Evolutionary conservation across 2,329 filamentous ascomycete genomes (phyloP), one percentile per base, ranked within the genome.

Genomic region (Fusarium sp.): DNA sequence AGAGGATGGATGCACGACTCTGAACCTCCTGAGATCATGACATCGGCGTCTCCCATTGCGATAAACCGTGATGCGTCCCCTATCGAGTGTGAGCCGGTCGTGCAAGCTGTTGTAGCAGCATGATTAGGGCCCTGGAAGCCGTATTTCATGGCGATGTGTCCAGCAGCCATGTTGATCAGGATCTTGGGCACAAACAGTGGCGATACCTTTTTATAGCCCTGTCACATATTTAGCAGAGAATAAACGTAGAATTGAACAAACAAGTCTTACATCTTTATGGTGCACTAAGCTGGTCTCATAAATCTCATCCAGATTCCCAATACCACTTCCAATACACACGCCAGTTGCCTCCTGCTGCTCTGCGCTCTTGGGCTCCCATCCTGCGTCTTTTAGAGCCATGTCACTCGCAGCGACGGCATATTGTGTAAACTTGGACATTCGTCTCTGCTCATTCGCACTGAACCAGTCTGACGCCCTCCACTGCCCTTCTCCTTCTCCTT

Each of bases 1-100:
- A 99, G 84, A 11, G 96, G 96, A 76, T 99, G 95, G 56, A 99
- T 95, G 77, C 96, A 99, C 0, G 95, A 94, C 79, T 99, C 96
- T 10, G 95, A 89, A 27, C 95, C 95, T 41, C 96, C 96, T n/a
- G 96, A 94, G 10, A 99, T 81, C 94, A 99, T 98, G 55, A 98
- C 91, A 77, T 97, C 87, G 45, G 95, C 95, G 76, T 98, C 95
- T 8, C 94, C 94, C 75, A 90, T 90, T n/a, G 91, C 88, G 65
- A 99, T 95, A 76, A 97, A 93, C 19, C 95, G 89, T n/a, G 92
- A 90, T 7, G 96, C 96, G 77, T 99, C 96, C 19, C 95, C 96
- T 49, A 99, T 90, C 2, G 94, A 94, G 80, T 99, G 96, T 1
- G 95, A 93, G 13, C 96, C 96, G 0, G 96, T 99, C 1, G 96